Conservation (phyloP, 345 rosid genomes). For the Raphanus sativus region DNA sequence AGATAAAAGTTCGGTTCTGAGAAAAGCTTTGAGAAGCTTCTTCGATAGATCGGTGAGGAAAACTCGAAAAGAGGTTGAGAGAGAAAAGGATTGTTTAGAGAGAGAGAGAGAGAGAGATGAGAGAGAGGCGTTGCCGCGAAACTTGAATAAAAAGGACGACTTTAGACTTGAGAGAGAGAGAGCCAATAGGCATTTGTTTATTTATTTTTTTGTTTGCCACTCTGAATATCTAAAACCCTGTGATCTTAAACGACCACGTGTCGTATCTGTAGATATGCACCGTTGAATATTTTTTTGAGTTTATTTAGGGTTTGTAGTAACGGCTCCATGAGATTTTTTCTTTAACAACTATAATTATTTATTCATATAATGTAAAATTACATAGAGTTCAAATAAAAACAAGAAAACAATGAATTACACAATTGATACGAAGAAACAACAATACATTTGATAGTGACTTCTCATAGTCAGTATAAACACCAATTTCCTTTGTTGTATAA, state of each 20-base stretch:
- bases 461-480: no score
- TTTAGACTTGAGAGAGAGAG: neutral
- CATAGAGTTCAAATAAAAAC: no score
- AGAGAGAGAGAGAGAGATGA: neutral
- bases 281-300: constrained; percentile 17
- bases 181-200: neutral
- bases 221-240: neutral
- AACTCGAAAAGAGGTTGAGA: neutral
- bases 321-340: constrained; percentile 37
- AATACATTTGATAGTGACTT: no score
- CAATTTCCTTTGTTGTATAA: no score
- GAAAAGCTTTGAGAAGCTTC: constrained; percentile 20
- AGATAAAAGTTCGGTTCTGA: neutral
- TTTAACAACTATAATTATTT: neutral
- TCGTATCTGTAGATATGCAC: neutral
- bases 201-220: neutral
- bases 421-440: no score
- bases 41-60: neutral
- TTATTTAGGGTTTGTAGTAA: constrained; percentile 34
- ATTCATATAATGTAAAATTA: no score
- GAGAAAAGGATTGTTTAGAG: neutral
- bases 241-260: constrained; percentile 22
- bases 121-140: neutral
- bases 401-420: no score
- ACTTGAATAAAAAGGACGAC: neutral